Base-by-base conservation (phyloP, 2,329 filamentous ascomycete genomes). In the Thielaviopsis musarum region DNA sequence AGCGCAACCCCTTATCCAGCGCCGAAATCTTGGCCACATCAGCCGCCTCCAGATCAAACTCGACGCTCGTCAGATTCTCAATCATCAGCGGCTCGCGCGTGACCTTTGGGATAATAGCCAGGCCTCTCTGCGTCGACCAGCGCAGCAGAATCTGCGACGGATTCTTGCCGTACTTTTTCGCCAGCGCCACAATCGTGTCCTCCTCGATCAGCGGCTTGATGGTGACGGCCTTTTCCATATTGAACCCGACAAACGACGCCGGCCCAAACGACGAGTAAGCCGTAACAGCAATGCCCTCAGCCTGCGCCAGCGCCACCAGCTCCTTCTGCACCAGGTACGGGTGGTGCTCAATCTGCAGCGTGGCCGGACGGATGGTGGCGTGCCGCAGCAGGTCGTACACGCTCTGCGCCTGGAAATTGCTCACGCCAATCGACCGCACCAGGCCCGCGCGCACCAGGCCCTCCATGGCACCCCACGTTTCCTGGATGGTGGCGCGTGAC, bases 321-420 rank as follows among this genome's bases (percentile, higher is more conserved):
- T 82, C 78, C 62, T 76, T 72, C 77, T 94, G 88, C 62, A 87
- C 84, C 61, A 91, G 81, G 78, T 91, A 93, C 28, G 88, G 88
- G 78, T 94, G 89, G 75, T 91, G 87, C 77, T 94, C 88, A 71
- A 94, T 84, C 77, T 94, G 89, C 62, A 93, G 83, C 51, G 85
- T 84, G 49, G 88, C 85, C 10, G 88, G 87, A 52, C 77, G 77
- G 71, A 90, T 80, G 66, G 79, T 81, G 63, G 87, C 87, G 72
- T 90, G 88, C 66, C 85, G 82, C 68, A 91, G 78, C 65, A 91
- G 75, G 72, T 93, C 88, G 71, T 91, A 85, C 67, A 94, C 73
- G 64, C 88, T 76, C 72, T 86, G 80, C 54, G 80, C 81, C 72
- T 86, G 85, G 80, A 90, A 91, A 78, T 94, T 94, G 74, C 80